These are phyloP conservation scores for Mangifera indica DNA, from an alignment of 345 rosid genomes.

Conservation along the genomic window DNA sequence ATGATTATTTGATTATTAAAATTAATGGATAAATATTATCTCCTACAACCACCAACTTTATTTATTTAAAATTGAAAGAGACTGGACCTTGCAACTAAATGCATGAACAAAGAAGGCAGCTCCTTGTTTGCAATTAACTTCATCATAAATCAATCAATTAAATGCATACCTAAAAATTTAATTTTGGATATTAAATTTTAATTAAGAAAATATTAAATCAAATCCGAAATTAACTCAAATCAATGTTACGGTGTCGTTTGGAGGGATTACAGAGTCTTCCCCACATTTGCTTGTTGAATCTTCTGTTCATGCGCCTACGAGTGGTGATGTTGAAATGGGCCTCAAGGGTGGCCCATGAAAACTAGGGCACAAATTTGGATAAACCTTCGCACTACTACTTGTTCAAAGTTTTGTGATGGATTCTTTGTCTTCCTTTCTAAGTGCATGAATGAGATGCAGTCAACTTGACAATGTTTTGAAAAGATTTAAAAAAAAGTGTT, in stretches of 20 bases:
- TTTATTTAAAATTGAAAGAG: background rate
- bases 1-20: too few species aligned
- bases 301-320: constrained; percentile 28
- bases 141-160: background rate
- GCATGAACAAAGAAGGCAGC: too few species aligned
- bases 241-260: constrained; percentile 31
- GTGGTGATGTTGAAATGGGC: background rate
- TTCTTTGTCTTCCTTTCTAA: too few species aligned
- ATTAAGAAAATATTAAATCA: background rate
- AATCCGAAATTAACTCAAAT: constrained; percentile 13
- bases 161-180: background rate
- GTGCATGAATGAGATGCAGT: too few species aligned
- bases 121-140: too few species aligned
- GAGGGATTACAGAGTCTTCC: constrained; percentile 27
- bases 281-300: too few species aligned
- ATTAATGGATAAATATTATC: background rate
- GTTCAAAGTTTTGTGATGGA: background rate
- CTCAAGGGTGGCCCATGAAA: background rate
- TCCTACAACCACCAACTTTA: background rate
- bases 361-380: background rate
- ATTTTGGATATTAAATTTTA: too few species aligned
- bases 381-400: background rate
- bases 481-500: too few species aligned
- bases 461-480: too few species aligned
- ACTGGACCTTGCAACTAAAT: background rate